Conservation (phyloP, 208 protist genomes). For the Trypanosoma congolense region DNA sequence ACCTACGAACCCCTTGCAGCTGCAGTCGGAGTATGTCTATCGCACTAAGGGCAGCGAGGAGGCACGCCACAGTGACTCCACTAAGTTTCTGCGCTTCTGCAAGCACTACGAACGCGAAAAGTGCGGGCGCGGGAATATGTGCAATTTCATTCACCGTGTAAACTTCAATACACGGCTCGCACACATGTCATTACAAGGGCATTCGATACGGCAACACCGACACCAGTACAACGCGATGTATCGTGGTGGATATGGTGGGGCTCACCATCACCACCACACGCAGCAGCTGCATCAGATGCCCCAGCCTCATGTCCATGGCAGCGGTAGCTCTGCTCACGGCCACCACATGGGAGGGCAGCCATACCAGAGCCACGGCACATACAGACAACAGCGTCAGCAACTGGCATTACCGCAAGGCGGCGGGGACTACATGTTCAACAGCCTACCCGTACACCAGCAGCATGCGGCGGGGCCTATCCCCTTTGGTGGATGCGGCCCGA, state of each 20-base stretch:
- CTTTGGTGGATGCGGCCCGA: conserved; percentile 1
- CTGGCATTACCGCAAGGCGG: background rate
- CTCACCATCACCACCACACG: background rate
- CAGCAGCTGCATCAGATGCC: background rate
- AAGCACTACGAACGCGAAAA: conserved; percentile 67
- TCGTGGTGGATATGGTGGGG: background rate
- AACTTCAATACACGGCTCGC: conserved; percentile 13
- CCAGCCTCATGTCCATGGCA: background rate
- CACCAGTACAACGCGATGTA: background rate
- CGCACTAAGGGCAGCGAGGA: conserved; percentile 43
- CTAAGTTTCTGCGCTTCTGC: conserved; percentile 47
- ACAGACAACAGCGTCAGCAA: background rate
- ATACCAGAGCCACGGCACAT: conserved; percentile 1
- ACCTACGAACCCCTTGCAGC: background rate
- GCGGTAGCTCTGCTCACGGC: background rate
- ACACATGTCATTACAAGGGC: background rate
- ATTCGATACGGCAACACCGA: background rate
- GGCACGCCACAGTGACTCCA: conserved; percentile 24
- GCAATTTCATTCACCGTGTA: conserved; percentile 65
- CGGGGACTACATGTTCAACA: background rate
- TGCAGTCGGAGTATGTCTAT: conserved; percentile 46
- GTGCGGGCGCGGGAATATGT: conserved; percentile 47
- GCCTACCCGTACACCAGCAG: background rate
- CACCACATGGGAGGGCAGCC: conserved; percentile 3
- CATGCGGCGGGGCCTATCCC: conserved; percentile 1